A percentile compares a stretch with the other conserved stretches of the same genome.
These are phyloP conservation scores for Sutorius eximius DNA, from an alignment of 1,284 basidiomycete genomes.

Conservation along the genomic window DNA sequence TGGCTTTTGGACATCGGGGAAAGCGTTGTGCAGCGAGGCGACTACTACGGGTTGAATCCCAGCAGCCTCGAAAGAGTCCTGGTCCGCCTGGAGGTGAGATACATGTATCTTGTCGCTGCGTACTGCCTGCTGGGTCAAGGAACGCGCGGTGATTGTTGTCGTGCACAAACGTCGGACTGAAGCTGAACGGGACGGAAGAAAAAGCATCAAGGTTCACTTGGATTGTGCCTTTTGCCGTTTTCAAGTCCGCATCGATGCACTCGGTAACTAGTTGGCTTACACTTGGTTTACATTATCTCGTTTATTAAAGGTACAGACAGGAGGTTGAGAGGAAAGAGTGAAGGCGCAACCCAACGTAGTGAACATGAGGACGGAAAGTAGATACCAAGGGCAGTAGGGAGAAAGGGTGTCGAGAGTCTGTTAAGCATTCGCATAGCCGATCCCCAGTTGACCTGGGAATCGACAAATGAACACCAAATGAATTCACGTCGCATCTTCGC, in stretches of 20 bases:
- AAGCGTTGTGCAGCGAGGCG: conserved; percentile 52
- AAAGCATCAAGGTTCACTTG: conserved; percentile 25
- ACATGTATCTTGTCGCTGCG: neutral
- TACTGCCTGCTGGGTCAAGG: conserved; percentile 22
- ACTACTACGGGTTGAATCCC: conserved; percentile 52
- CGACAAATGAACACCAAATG: conserved; percentile 1
- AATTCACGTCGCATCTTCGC: conserved; percentile 11
- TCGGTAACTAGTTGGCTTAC: neutral
- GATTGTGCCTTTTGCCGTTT: neutral
- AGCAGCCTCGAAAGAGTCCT: conserved; percentile 45
- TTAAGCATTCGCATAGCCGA: conserved; percentile 6
- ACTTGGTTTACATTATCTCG: conserved; percentile 18
- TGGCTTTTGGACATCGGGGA: conserved; percentile 58
- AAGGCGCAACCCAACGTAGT: conserved; percentile 3
- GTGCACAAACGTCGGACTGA: conserved; percentile 14
- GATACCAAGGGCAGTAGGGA: conserved; percentile 4
- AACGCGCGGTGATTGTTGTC: conserved; percentile 16
- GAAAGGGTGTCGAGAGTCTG: conserved; percentile 1
- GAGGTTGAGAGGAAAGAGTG: neutral
- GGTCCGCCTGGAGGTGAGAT: conserved; percentile 1
- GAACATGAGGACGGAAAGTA: conserved; percentile 33
- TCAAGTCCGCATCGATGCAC: neutral
- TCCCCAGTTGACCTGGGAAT: conserved; percentile 2
- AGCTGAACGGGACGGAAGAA: conserved; percentile 14
- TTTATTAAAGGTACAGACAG: conserved; percentile 17